A percentile compares a stretch with the other conserved stretches of the same genome.
Conservation (phyloP, 176 grass and related monocot species). For the Musa troglodytarum region DNA sequence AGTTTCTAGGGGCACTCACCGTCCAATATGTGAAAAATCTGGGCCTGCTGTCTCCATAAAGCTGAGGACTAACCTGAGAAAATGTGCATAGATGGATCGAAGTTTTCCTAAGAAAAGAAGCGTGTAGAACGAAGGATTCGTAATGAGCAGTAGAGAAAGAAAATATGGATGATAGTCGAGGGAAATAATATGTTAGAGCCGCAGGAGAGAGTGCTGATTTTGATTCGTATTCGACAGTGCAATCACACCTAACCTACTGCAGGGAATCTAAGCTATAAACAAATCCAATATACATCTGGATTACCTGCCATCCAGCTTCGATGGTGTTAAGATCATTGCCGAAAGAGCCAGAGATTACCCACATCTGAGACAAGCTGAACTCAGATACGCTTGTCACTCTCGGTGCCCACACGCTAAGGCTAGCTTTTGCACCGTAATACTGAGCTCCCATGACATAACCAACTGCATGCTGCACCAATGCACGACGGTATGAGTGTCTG, state of each 20-base stretch:
- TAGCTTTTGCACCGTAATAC: slow-evolving; percentile 19
- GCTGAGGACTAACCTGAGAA: slow-evolving; percentile 6
- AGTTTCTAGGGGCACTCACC: not conserved
- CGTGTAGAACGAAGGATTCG: not conserved
- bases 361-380: slow-evolving; percentile 12
- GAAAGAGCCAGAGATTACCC: slow-evolving; percentile 9
- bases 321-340: slow-evolving; percentile 21
- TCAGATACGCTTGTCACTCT: slow-evolving; percentile 1
- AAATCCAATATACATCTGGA: too few species aligned
- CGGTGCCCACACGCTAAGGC: slow-evolving; percentile 11
- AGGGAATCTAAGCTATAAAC: not conserved
- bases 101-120: not conserved
- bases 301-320: slow-evolving; percentile 18
- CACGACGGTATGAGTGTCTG: not conserved
- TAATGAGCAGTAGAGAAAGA: not conserved
- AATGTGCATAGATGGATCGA: not conserved
- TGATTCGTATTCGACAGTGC: not conserved
- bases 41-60: slow-evolving; percentile 7
- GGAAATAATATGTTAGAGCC: too few species aligned
- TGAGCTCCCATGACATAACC: slow-evolving; percentile 15
- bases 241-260: not conserved
- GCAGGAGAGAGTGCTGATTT: not conserved
- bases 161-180: too few species aligned
- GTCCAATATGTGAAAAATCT: slow-evolving; percentile 14
- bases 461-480: slow-evolving; percentile 2